Evolutionary conservation across 805 yeast genomes (phyloP).

Genomic region (Starmera dryadoides): DNA sequence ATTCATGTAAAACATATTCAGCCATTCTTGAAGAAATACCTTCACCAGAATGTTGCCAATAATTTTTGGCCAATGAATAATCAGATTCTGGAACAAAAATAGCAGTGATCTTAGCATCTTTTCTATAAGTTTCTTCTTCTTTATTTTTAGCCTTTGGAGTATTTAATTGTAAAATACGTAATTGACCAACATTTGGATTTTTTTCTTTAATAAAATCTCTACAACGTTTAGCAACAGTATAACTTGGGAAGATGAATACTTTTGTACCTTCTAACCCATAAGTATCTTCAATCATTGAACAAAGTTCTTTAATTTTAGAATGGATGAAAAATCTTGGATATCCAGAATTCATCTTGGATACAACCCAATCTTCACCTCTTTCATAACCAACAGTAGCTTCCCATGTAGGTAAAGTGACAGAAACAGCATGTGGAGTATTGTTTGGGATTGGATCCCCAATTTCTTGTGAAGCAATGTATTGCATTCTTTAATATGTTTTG

Average conservation of each 20-base stretch:
- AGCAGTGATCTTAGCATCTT: conserved; percentile 66
- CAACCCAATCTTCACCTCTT: conserved; percentile 81
- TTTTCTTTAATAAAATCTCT: conserved; percentile 62
- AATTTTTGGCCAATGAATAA: conserved; percentile 66
- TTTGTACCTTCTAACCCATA: conserved; percentile 79
- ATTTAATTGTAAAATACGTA: conserved; percentile 63
- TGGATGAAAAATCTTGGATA: conserved; percentile 84
- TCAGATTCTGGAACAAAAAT: conserved; percentile 62
- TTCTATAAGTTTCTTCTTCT: conserved; percentile 50
- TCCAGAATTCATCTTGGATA: conserved; percentile 71
- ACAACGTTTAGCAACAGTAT: conserved; percentile 75
- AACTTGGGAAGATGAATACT: conserved; percentile 71
- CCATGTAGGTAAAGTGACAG: conserved; percentile 95
- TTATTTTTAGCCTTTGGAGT: conserved; percentile 59
- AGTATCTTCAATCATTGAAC: conserved; percentile 46
- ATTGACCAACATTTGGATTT: conserved; percentile 21
- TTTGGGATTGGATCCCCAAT: conserved; percentile 87
- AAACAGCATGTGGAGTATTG: conserved; percentile 86
- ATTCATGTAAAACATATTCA: conserved; percentile 69
- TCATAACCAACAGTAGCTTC: conserved; percentile 88
- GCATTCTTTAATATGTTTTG: too few species aligned
- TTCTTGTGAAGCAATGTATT: conserved; percentile 16
- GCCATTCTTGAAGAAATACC: conserved; percentile 90
- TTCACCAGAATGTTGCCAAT: conserved; percentile 98
- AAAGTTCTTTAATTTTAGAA: conserved; percentile 49